Percentiles rank a stretch among this genome's conserved stretches.
Evolutionary conservation across 768 basidiomycete genomes (phyloP).

Genomic region (Lactarius tabidus): DNA sequence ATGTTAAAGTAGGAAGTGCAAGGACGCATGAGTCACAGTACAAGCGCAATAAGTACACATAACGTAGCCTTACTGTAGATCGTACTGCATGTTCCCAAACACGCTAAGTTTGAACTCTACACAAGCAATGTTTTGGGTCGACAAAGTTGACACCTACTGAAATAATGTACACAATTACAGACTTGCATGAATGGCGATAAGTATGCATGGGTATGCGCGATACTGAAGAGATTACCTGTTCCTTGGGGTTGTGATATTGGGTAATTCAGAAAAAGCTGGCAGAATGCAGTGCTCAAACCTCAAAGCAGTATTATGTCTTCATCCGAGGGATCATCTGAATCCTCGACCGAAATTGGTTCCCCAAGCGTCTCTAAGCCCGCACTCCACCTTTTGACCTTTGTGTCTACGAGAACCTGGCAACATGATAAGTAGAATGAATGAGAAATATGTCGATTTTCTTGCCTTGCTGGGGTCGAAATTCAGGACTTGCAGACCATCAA

Average conservation of each 20-base stretch:
- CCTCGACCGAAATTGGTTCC: slow-evolving; percentile 11
- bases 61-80: too few relatives aligned
- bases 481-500: slow-evolving; percentile 82
- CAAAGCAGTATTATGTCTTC: slow-evolving; percentile 14
- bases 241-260: not conserved
- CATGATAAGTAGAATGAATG: slow-evolving; percentile 1
- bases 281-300: not conserved
- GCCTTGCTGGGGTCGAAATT: slow-evolving; percentile 77
- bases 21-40: too few relatives aligned
- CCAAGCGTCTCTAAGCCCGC: slow-evolving; percentile 56
- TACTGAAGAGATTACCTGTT: not conserved
- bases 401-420: slow-evolving; percentile 21
- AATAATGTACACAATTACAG: slow-evolving; percentile 2
- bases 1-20: too few relatives aligned
- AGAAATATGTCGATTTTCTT: slow-evolving; percentile 8
- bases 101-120: too few relatives aligned
- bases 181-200: not conserved
- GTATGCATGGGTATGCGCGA: not conserved
- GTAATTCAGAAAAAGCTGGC: not conserved
- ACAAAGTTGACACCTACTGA: too few relatives aligned
- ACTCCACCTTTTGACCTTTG: slow-evolving; percentile 68
- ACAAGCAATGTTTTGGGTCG: too few relatives aligned
- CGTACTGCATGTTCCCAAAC: too few relatives aligned
- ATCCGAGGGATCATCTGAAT: slow-evolving; percentile 1
- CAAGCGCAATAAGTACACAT: too few relatives aligned